A percentile compares a stretch with the other conserved stretches of the same genome.
These are phyloP conservation scores for Talaromyces albobiverticillius DNA, from an alignment of 2,329 filamentous ascomycete genomes.

Conservation along the genomic window DNA sequence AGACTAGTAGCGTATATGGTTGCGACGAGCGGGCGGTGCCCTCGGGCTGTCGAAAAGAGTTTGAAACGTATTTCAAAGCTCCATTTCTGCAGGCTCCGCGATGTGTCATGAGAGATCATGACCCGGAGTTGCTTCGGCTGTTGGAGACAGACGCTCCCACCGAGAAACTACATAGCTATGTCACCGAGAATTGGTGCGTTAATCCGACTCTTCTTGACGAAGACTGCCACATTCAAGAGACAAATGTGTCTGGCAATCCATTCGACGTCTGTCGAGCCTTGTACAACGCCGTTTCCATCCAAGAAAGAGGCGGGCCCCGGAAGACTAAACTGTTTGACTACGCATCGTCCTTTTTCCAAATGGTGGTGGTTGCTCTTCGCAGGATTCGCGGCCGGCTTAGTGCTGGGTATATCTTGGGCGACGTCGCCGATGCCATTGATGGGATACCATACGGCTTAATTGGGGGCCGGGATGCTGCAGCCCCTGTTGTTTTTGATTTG, in stretches of 20 bases:
- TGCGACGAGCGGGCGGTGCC: background rate
- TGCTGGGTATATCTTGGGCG: slow-evolving; percentile 5
- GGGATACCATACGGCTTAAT: background rate
- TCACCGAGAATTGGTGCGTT: slow-evolving; percentile 4
- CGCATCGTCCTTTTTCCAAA: slow-evolving; percentile 13
- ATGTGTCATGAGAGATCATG: slow-evolving; percentile 10
- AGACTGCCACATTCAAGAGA: background rate
- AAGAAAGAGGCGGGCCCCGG: slow-evolving; percentile 13
- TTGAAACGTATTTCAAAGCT: slow-evolving; percentile 6
- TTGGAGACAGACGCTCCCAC: slow-evolving; percentile 4
- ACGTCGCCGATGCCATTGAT: slow-evolving; percentile 9
- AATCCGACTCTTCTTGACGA: slow-evolving; percentile 12
- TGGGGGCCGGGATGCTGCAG: background rate
- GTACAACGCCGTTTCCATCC: slow-evolving; percentile 6
- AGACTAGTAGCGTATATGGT: background rate
- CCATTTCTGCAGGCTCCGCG: slow-evolving; percentile 14
- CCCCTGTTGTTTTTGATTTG: slow-evolving; percentile 7
- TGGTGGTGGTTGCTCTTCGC: slow-evolving; percentile 13
- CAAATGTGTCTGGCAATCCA: background rate
- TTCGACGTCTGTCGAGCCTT: slow-evolving; percentile 10
- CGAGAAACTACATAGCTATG: slow-evolving; percentile 4
- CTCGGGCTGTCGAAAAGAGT: slow-evolving; percentile 14
- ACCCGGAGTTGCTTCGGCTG: slow-evolving; percentile 11
- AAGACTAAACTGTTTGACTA: slow-evolving; percentile 15
- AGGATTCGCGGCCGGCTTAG: slow-evolving; percentile 11